These are phyloP conservation scores for Polytolypa hystricis DNA, from an alignment of 2,329 filamentous ascomycete genomes.

Conservation along the genomic window DNA sequence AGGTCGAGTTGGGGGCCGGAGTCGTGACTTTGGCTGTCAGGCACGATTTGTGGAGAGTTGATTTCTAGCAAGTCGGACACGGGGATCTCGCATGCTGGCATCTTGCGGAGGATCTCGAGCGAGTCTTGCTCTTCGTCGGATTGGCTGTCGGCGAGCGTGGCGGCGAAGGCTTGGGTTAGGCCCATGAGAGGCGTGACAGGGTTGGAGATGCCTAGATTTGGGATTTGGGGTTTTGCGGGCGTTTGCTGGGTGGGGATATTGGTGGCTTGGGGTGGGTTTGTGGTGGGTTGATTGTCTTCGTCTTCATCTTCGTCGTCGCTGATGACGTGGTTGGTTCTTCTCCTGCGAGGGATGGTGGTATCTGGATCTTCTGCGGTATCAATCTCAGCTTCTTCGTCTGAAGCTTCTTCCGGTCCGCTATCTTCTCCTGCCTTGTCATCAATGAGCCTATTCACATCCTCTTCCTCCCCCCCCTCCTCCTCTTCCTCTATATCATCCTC, in stretches of 20 bases:
- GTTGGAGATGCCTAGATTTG: conserved; percentile 47
- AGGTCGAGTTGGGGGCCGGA: conserved; percentile 34
- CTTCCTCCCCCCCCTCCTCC: conserved; percentile 13
- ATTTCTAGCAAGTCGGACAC: conserved; percentile 49
- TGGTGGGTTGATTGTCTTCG: conserved; percentile 16
- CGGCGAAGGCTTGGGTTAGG: conserved; percentile 81
- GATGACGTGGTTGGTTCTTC: conserved; percentile 44
- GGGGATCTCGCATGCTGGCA: conserved; percentile 47
- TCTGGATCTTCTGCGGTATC: conserved; percentile 34
- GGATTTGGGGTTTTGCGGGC: conserved; percentile 47
- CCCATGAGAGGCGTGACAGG: conserved; percentile 42
- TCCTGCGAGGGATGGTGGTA: conserved; percentile 39
- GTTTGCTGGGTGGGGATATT: conserved; percentile 19
- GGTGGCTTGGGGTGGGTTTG: conserved; percentile 23
- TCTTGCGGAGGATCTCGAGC: conserved; percentile 37
- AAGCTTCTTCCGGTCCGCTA: conserved; percentile 17
- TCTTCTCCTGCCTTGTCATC: conserved; percentile 37
- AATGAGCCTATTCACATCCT: conserved; percentile 17
- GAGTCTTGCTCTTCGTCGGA: conserved; percentile 38
- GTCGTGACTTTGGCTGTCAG: conserved; percentile 44
- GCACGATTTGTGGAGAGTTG: conserved; percentile 50
- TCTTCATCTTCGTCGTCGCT: conserved; percentile 56
- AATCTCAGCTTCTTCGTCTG: conserved; percentile 16
- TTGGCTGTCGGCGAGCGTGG: conserved; percentile 63
- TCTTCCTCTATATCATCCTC: conserved; percentile 14